Percentiles rank a stretch among this genome's conserved stretches.
phyloP scores from a whole-genome alignment of 805 yeast genomes.

The Yamadazyma ubonensis region DNA sequence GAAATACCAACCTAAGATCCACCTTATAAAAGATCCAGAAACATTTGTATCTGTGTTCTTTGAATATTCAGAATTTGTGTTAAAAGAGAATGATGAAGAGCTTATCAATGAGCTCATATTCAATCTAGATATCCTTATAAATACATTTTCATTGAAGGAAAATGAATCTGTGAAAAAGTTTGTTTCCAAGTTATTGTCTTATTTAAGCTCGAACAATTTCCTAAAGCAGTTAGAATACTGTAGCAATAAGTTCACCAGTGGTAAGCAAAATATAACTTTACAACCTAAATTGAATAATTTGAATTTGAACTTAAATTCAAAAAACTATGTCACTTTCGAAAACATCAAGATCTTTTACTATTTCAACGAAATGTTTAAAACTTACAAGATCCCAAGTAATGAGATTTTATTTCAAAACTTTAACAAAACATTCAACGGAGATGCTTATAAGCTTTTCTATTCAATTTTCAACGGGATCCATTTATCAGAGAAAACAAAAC shows the following conservation, averaged over 20 bases:
- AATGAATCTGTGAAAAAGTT: slow-evolving; percentile 8
- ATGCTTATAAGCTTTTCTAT: slow-evolving; percentile 12
- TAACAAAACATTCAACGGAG: slow-evolving; percentile 10
- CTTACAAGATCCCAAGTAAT: slow-evolving; percentile 11
- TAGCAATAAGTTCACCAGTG: slow-evolving; percentile 7
- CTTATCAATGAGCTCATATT: slow-evolving; percentile 16
- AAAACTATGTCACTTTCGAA: slow-evolving; percentile 14
- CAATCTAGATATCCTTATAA: slow-evolving; percentile 12
- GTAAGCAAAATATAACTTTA: slow-evolving; percentile 4
- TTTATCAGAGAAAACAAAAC: slow-evolving; percentile 16
- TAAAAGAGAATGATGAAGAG: slow-evolving; percentile 13
- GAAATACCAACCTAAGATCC: slow-evolving; percentile 10
- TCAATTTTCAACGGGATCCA: slow-evolving; percentile 13
- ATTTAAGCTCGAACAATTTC: slow-evolving; percentile 10
- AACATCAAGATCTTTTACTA: slow-evolving; percentile 15
- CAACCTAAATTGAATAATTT: slow-evolving; percentile 15
- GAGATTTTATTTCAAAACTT: slow-evolving; percentile 9
- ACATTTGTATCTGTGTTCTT: slow-evolving; percentile 9
- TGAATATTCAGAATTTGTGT: slow-evolving; percentile 10
- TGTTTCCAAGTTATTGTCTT: slow-evolving; percentile 9
- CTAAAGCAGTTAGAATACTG: slow-evolving; percentile 16
- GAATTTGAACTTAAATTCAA: slow-evolving; percentile 12
- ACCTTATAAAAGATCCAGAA: slow-evolving; percentile 9
- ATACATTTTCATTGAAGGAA: slow-evolving; percentile 9
- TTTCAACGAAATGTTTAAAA: slow-evolving; percentile 13